These are phyloP conservation scores for Fraxinus nigra DNA, from an alignment of 305 asterid species.

Conservation along the genomic window DNA sequence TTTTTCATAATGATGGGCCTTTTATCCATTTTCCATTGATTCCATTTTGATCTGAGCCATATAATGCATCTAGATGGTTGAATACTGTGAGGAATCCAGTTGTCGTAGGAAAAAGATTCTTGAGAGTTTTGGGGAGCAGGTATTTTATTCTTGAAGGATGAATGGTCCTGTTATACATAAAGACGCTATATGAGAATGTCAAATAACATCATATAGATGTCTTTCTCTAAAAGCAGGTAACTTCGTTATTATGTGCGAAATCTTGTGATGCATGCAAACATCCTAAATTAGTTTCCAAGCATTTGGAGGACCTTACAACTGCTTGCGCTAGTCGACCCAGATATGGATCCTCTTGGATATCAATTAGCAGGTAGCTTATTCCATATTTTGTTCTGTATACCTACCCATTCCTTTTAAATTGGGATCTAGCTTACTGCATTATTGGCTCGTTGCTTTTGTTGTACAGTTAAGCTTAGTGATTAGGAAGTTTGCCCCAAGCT, in stretches of 20 bases:
- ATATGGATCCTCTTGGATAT: slow-evolving; percentile 65
- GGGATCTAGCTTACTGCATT: slow-evolving; percentile 19
- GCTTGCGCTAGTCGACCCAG: slow-evolving; percentile 44
- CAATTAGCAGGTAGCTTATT: slow-evolving; percentile 65
- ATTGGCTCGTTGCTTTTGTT: background rate
- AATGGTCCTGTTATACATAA: slow-evolving; percentile 14
- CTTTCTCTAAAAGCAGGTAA: slow-evolving; percentile 54
- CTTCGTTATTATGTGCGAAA: slow-evolving; percentile 64
- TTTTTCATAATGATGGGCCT: slow-evolving; percentile 18
- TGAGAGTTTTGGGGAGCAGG: slow-evolving; percentile 90
- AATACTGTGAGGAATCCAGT: slow-evolving; percentile 74
- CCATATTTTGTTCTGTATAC: background rate
- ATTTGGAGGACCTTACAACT: slow-evolving; percentile 68
- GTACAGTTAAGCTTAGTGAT: background rate
- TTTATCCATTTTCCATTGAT: slow-evolving; percentile 17
- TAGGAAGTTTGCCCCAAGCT: background rate
- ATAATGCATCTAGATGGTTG: slow-evolving; percentile 62
- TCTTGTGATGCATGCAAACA: slow-evolving; percentile 87
- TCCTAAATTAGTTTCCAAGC: slow-evolving; percentile 64
- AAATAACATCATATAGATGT: slow-evolving; percentile 3
- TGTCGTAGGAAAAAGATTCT: slow-evolving; percentile 96
- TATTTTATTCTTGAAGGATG: slow-evolving; percentile 23
- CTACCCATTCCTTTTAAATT: background rate
- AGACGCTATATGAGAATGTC: slow-evolving; percentile 9
- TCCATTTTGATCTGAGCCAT: slow-evolving; percentile 14